phyloP scores from a whole-genome alignment of 352 stramenopile species.

The Lagenidium sp. region DNA sequence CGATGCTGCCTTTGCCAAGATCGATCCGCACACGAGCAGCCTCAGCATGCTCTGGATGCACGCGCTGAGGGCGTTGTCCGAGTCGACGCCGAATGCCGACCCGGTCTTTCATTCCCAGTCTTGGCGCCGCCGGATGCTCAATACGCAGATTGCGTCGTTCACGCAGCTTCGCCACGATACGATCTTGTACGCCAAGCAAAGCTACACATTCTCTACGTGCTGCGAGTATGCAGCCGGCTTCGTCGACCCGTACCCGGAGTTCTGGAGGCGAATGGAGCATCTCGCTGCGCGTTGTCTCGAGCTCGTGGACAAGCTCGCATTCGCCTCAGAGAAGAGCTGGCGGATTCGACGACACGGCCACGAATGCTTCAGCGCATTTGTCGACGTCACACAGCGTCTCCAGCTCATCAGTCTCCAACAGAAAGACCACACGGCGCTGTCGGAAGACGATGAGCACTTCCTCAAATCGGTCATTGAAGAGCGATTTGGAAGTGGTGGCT shows the following conservation, averaged over 20 bases:
- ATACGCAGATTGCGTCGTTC: constrained; percentile 17
- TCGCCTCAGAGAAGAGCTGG: no score
- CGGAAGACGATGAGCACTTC: constrained; percentile 10
- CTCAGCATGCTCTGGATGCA: constrained; percentile 12
- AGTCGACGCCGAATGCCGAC: neutral
- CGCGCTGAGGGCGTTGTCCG: constrained; percentile 13
- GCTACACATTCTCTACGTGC: constrained; percentile 5
- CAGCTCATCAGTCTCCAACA: constrained; percentile 6
- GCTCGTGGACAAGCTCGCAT: neutral
- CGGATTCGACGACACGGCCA: no score
- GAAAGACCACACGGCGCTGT: neutral
- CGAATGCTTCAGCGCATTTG: constrained; percentile 12
- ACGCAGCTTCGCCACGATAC: constrained; percentile 17
- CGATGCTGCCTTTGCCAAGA: neutral
- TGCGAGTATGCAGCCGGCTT: constrained; percentile 16
- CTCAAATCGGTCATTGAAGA: constrained; percentile 17
- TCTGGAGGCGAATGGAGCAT: constrained; percentile 15
- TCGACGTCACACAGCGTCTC: constrained; percentile 5
- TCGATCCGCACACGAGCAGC: constrained; percentile 7
- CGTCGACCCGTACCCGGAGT: constrained; percentile 17
- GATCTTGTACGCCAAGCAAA: constrained; percentile 20
- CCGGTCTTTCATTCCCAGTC: constrained; percentile 12
- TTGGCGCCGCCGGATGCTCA: constrained; percentile 14
- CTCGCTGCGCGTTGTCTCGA: constrained; percentile 2
- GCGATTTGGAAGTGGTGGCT: constrained; percentile 6